Base-by-base conservation (phyloP, 2,329 filamentous ascomycete genomes). In the Lojkania enalia region DNA sequence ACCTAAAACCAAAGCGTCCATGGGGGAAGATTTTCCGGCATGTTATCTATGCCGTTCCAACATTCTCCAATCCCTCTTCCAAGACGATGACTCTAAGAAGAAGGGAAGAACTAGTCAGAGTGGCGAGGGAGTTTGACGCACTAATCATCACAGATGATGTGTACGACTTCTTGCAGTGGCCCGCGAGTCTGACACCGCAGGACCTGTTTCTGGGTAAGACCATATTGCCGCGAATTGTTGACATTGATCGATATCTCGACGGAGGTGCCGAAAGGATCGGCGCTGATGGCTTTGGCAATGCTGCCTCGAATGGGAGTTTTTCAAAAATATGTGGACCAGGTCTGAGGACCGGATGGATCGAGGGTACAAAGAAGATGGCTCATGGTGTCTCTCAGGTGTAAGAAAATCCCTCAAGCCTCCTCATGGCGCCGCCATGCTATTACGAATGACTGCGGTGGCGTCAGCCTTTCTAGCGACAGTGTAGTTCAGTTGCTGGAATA, bases 91-190 rank as follows among this genome's bases (percentile, higher is more conserved):
- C 85, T 12, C 69, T 90, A 3, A 65, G 71, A 14, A 80, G 86
- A 20, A 81, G 94, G 3, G 73, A 84, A 51, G 75, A 75, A 9
- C 77, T 97, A 3, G 83, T 97, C 18, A 74, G 75, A n/a, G 71
- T 96, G 5, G 92, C 92, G 0, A 80, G 92, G 44, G 76, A 84
- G 46, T 83, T 86, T 65, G 85, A 97, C 66, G 89, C 88, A 5
- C 78, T 97, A n/a, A 71, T 96, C 43, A 78, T 96, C 20, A 82
- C 82, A 37, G 92, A 97, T 71, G 94, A 99, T 67, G 90, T 97
- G 7, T 99, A 99, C 65, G 92, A 97, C 67, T 86, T 92, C 54
- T 77, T 97, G 4, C 87, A 91, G 64, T 96, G 90, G 89, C 79
- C 82, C 2, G 58, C 74, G 5, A 65, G 61, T 47, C 53, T 58